Percentiles rank a stretch among this genome's conserved stretches.
Conservation (phyloP, 164 flowering plant genomes). For the Warburgia ugandensis region DNA sequence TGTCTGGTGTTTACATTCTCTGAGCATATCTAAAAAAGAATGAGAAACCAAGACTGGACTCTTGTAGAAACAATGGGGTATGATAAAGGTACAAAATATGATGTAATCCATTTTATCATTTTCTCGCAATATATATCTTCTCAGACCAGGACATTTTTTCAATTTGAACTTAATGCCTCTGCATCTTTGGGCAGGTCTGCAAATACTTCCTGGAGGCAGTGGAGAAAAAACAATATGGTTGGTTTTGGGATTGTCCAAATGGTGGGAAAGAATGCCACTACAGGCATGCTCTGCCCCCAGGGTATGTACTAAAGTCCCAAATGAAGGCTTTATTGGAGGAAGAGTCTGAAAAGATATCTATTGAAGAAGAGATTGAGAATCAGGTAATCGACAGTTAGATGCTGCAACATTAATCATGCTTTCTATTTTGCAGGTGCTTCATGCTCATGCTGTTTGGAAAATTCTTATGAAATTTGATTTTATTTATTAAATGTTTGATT, state of each 20-base stretch:
- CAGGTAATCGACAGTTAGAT: conserved; percentile 45
- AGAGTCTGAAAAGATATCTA: conserved; percentile 60
- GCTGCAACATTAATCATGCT: too few species aligned
- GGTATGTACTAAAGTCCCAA: conserved; percentile 90
- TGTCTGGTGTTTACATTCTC: too few species aligned
- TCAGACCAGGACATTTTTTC: too few species aligned
- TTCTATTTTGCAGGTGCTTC: too few species aligned
- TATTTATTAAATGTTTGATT: conserved; percentile 4
- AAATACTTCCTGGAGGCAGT: conserved; percentile 94
- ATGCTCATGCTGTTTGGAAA: not conserved
- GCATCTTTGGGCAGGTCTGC: conserved; percentile 80
- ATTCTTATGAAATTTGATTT: not conserved
- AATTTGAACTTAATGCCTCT: too few species aligned
- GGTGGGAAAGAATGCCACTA: conserved; percentile 85
- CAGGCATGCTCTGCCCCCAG: conserved; percentile 97
- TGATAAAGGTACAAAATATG: too few species aligned
- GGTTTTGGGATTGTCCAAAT: conserved; percentile 98
- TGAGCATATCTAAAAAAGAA: too few species aligned
- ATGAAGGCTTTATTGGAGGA: conserved; percentile 96
- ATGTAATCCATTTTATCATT: too few species aligned
- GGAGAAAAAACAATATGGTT: conserved; percentile 97
- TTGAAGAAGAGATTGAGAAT: conserved; percentile 95
- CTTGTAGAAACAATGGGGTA: too few species aligned
- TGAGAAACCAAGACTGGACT: too few species aligned
- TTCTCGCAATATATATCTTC: too few species aligned